These are phyloP conservation scores for Cladorrhinum sp. DNA, from an alignment of 2,329 filamentous ascomycete genomes.

Conservation along the genomic window DNA sequence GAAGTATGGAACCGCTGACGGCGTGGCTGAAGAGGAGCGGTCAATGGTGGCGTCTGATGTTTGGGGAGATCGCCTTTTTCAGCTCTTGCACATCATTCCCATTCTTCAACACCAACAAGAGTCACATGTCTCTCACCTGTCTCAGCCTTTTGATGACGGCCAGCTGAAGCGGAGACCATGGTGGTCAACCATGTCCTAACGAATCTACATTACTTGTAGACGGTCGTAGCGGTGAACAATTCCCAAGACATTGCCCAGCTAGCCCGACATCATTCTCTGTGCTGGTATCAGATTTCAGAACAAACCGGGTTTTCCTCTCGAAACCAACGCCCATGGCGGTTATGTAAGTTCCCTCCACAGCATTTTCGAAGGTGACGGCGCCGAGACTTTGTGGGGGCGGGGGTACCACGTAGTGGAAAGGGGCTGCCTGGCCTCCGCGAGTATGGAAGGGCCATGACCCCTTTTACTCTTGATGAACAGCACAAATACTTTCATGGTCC, in stretches of 20 bases:
- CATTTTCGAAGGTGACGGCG: not conserved
- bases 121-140: not conserved
- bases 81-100: not conserved
- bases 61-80: not conserved
- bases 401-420: not conserved
- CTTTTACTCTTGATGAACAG: not conserved
- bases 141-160: not conserved
- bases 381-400: not conserved
- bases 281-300: not conserved
- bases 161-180: not conserved
- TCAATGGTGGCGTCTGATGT: not conserved
- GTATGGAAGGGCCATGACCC: not conserved
- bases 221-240: not conserved
- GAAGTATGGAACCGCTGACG: slow-evolving; percentile 3
- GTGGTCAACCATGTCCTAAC: not conserved
- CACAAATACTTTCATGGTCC: no score
- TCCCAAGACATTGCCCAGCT: not conserved
- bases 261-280: no score
- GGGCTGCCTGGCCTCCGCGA: no score
- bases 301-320: not conserved
- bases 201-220: no score
- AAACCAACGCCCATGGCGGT: not conserved
- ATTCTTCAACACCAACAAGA: not conserved
- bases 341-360: not conserved
- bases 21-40: slow-evolving; percentile 3